phyloP scores from a whole-genome alignment of 2,329 filamentous ascomycete genomes.

The Talaromyces marneffei region DNA sequence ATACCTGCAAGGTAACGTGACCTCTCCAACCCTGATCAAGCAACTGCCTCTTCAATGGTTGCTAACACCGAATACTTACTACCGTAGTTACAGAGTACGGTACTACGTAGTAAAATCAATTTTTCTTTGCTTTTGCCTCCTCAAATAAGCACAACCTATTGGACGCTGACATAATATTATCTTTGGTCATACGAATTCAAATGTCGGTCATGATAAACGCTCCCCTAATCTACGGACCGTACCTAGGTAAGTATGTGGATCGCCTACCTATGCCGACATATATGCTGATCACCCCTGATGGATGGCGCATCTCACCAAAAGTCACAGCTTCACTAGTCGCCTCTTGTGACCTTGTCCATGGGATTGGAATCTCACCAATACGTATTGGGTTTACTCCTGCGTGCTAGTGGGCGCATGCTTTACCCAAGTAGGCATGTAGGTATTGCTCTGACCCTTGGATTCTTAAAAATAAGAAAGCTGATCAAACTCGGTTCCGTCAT shows the following conservation, averaged over 20 bases:
- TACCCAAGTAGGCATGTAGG: neutral
- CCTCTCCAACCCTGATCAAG: neutral
- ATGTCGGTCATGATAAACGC: neutral
- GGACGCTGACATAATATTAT: neutral
- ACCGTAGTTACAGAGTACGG: neutral
- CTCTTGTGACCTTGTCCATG: constrained; percentile 3
- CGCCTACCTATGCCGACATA: neutral
- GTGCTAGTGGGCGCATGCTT: neutral
- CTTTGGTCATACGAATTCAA: neutral
- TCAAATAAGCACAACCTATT: neutral
- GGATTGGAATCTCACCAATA: constrained; percentile 3
- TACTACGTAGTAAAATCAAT: neutral
- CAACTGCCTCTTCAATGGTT: neutral
- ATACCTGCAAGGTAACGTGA: neutral
- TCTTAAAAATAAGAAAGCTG: neutral
- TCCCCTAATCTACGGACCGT: neutral
- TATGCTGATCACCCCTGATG: neutral
- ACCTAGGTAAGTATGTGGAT: neutral
- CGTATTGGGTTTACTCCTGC: neutral
- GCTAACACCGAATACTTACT: neutral
- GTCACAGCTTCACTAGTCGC: neutral
- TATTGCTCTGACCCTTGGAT: neutral
- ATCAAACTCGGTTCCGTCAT: neutral
- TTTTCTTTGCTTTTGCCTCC: neutral
- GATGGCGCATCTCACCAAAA: neutral